These are phyloP conservation scores for Apiotrichum domesticum DNA, from an alignment of 1,284 basidiomycete species.

Conservation along the genomic window DNA sequence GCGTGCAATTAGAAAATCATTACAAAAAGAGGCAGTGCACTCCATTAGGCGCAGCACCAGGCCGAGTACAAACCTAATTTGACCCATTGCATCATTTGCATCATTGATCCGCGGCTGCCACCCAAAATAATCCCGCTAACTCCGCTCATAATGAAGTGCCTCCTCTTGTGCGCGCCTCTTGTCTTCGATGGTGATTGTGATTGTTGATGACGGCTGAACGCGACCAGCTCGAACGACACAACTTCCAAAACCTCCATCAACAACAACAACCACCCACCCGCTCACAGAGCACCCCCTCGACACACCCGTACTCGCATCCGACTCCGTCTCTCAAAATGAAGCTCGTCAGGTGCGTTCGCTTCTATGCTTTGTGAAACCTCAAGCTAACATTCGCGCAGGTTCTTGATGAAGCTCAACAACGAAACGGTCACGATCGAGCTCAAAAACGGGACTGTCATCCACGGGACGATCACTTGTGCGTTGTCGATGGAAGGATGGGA, in stretches of 20 bases:
- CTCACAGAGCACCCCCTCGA: slow-evolving; percentile 11
- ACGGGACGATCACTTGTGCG: slow-evolving; percentile 94
- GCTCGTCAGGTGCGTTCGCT: slow-evolving; percentile 47
- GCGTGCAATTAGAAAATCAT: no score
- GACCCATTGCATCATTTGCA: no score
- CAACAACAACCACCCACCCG: background rate
- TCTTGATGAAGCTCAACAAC: slow-evolving; percentile 99
- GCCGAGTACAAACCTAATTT: no score
- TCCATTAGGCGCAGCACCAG: no score
- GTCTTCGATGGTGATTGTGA: no score
- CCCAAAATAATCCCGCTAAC: background rate
- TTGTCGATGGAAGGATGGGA: slow-evolving; percentile 2
- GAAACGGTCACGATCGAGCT: slow-evolving; percentile 98
- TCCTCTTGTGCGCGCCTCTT: no score
- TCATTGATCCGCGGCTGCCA: no score
- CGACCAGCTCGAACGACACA: no score
- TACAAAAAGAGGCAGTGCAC: no score
- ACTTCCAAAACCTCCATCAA: slow-evolving; percentile 1
- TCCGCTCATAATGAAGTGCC: background rate
- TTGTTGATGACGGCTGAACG: no score
- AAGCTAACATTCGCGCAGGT: slow-evolving; percentile 52
- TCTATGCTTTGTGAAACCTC: background rate
- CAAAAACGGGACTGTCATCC: slow-evolving; percentile 92
- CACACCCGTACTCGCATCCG: slow-evolving; percentile 18
- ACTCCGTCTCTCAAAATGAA: slow-evolving; percentile 48